These are phyloP conservation scores for Leccinum subspadiceum DNA, from an alignment of 1,284 basidiomycete species.

Conservation along the genomic window DNA sequence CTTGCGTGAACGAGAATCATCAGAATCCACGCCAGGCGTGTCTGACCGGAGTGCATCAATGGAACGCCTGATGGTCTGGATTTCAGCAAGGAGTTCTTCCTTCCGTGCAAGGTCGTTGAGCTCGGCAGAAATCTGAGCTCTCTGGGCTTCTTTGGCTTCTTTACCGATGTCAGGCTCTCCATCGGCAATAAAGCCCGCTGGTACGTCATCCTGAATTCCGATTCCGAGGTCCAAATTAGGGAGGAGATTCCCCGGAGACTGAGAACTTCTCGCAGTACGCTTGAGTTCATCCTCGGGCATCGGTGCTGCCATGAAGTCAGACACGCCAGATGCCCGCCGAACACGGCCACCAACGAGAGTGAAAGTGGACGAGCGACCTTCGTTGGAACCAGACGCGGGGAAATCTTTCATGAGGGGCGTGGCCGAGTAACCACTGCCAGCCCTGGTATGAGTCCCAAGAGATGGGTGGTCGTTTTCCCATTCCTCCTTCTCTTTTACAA, in stretches of 20 bases:
- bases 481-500: conserved; percentile 71
- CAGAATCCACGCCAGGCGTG: conserved; percentile 56
- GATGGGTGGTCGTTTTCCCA: conserved; percentile 88
- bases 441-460: conserved; percentile 56
- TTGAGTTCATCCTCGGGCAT: conserved; percentile 56
- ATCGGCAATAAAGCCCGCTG: conserved; percentile 58
- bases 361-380: conserved; percentile 47
- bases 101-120: conserved; percentile 62
- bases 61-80: conserved; percentile 72
- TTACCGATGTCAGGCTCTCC: conserved; percentile 25
- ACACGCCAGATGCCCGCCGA: conserved; percentile 62
- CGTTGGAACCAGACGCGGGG: conserved; percentile 49
- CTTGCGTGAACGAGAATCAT: conserved; percentile 54
- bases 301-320: conserved; percentile 67
- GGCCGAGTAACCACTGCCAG: conserved; percentile 55
- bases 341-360: conserved; percentile 50
- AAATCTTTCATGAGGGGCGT: conserved; percentile 61
- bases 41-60: conserved; percentile 72
- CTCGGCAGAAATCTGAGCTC: conserved; percentile 42
- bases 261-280: conserved; percentile 47
- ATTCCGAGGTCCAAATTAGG: conserved; percentile 72
- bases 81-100: conserved; percentile 70
- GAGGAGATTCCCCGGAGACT: conserved; percentile 53
- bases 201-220: conserved; percentile 71
- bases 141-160: conserved; percentile 39